phyloP scores from a whole-genome alignment of 257 asterid species.

The Nicotiana noctiflora region DNA sequence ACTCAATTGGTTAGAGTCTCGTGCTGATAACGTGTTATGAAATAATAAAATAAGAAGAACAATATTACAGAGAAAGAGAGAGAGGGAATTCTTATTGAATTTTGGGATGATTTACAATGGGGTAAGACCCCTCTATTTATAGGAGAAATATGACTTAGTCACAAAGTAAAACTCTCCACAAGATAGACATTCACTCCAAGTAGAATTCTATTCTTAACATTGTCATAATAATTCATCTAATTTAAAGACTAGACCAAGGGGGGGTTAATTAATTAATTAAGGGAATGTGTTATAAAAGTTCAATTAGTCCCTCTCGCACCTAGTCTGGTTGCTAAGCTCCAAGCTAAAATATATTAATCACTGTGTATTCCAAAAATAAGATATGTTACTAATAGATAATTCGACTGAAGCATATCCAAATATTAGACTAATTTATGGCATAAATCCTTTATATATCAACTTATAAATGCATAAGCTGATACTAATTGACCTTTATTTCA shows the following conservation, averaged over 20 bases:
- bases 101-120: too few relatives aligned
- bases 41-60: too few relatives aligned
- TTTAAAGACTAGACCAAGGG: not conserved
- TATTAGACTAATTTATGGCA: not conserved
- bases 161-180: too few relatives aligned
- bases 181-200: too few relatives aligned
- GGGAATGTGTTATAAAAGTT: not conserved
- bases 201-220: too few relatives aligned
- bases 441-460: not conserved
- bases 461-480: not conserved
- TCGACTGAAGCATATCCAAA: not conserved
- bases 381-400: not conserved
- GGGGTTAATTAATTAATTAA: not conserved
- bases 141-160: too few relatives aligned
- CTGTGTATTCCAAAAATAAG: not conserved
- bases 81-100: too few relatives aligned
- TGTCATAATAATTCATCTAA: not conserved
- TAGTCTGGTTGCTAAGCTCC: constrained; percentile 7
- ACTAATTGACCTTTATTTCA: not conserved
- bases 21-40: too few relatives aligned
- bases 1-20: too few relatives aligned
- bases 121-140: too few relatives aligned
- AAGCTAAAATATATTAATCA: not conserved
- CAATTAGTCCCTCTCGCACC: constrained; percentile 1
- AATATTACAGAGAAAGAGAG: too few relatives aligned